Evolutionary conservation across 1,284 basidiomycete species (phyloP).

Genomic region (Rhizoctonia solani): DNA sequence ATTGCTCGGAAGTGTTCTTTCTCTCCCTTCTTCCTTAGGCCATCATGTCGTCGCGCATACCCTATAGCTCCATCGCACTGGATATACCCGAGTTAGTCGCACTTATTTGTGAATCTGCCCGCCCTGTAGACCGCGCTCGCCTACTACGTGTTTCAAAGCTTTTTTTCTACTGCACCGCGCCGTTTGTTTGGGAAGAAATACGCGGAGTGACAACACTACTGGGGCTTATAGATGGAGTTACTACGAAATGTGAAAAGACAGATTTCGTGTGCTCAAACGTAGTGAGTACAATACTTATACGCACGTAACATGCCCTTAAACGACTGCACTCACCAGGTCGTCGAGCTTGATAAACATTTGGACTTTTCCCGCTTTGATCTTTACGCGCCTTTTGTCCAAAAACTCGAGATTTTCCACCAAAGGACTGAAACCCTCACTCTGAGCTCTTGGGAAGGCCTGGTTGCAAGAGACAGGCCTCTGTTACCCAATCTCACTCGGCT

Average conservation of each 20-base stretch:
- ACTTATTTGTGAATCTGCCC: slow-evolving; percentile 21
- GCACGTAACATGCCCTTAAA: neutral
- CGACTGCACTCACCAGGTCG: neutral
- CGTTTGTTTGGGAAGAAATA: slow-evolving; percentile 22
- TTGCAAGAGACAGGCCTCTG: neutral
- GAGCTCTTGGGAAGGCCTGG: neutral
- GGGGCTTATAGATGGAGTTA: slow-evolving; percentile 4
- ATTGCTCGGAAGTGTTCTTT: neutral
- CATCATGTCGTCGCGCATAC: slow-evolving; percentile 1
- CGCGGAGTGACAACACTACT: slow-evolving; percentile 25
- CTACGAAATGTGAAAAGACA: neutral
- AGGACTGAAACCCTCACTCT: slow-evolving; percentile 12
- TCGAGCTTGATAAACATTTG: slow-evolving; percentile 6
- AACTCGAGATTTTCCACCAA: slow-evolving; percentile 14
- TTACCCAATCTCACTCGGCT: slow-evolving; percentile 24
- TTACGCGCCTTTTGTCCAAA: slow-evolving; percentile 3
- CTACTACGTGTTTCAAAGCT: slow-evolving; percentile 21
- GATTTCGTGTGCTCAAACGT: slow-evolving; percentile 2
- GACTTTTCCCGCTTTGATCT: slow-evolving; percentile 30
- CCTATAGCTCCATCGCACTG: neutral
- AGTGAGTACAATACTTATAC: neutral
- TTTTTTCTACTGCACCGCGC: slow-evolving; percentile 15
- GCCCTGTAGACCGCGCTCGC: slow-evolving; percentile 2
- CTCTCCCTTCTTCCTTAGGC: neutral
- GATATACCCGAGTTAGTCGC: slow-evolving; percentile 27